Conservation (phyloP, 2,329 filamentous ascomycete species). For the Penicillium crustosum region DNA sequence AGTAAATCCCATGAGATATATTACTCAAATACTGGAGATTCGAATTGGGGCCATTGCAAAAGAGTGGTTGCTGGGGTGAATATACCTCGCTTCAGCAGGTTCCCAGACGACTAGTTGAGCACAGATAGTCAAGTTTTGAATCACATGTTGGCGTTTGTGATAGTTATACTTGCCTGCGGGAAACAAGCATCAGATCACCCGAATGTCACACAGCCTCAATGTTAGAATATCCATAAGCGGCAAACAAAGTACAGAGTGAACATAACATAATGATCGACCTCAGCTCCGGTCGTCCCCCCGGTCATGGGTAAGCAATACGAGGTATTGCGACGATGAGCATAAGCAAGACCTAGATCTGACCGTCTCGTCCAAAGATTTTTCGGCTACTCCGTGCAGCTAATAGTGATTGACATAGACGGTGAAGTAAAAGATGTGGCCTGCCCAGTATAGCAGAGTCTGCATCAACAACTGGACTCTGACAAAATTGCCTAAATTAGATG, state of each 20-base stretch:
- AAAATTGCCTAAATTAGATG: background rate
- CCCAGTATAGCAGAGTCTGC: background rate
- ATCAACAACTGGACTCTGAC: background rate
- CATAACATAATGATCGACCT: background rate
- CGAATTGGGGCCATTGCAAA: background rate
- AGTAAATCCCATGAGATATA: background rate
- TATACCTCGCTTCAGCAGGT: background rate
- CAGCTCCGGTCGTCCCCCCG: background rate
- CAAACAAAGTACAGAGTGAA: background rate
- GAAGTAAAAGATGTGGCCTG: slow-evolving; percentile 1
- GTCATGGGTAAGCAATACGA: background rate
- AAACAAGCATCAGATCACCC: slow-evolving; percentile 15
- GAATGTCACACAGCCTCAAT: slow-evolving; percentile 11
- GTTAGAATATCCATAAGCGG: background rate
- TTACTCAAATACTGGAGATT: background rate
- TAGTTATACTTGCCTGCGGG: slow-evolving; percentile 5
- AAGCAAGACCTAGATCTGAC: background rate
- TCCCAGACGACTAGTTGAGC: background rate
- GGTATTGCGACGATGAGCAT: background rate
- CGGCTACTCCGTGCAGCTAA: background rate
- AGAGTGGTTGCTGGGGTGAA: background rate
- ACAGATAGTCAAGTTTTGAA: slow-evolving; percentile 11
- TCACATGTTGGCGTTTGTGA: slow-evolving; percentile 9
- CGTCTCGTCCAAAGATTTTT: slow-evolving; percentile 9
- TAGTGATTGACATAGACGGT: background rate